These are phyloP conservation scores for Passalora sequoiae DNA, from an alignment of 2,329 filamentous ascomycete species.

Conservation along the genomic window DNA sequence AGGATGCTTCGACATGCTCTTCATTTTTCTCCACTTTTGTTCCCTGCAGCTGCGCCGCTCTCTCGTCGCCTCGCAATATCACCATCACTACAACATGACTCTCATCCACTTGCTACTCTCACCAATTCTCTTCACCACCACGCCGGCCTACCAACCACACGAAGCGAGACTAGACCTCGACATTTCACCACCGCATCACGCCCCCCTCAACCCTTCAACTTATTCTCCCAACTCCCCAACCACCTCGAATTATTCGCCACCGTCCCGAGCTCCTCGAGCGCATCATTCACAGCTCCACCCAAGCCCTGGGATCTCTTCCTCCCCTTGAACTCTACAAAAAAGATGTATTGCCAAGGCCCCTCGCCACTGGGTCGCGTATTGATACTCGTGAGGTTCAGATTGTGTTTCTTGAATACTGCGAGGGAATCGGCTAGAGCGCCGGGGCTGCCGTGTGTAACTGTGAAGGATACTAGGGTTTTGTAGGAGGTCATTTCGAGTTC, in stretches of 20 bases:
- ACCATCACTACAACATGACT: too few relatives aligned
- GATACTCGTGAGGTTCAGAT: constrained; percentile 83
- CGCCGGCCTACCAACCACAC: too few relatives aligned
- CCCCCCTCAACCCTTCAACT: too few relatives aligned
- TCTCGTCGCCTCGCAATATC: too few relatives aligned
- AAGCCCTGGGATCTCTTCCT: constrained; percentile 48
- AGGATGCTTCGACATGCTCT: too few relatives aligned
- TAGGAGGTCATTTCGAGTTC: constrained; percentile 18
- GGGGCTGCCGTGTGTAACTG: constrained; percentile 60
- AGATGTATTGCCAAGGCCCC: constrained; percentile 82
- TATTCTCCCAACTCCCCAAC: constrained; percentile 34
- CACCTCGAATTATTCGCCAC: constrained; percentile 62
- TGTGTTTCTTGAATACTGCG: constrained; percentile 66
- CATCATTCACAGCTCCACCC: constrained; percentile 55
- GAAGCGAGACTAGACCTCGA: too few relatives aligned
- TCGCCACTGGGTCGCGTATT: constrained; percentile 75
- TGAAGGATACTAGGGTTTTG: constrained; percentile 80
- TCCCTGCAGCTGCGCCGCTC: too few relatives aligned
- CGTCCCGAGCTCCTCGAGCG: constrained; percentile 53
- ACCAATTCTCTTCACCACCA: too few relatives aligned
- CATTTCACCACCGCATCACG: too few relatives aligned
- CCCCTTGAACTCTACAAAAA: constrained; percentile 85
- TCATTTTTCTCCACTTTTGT: too few relatives aligned
- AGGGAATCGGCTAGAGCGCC: constrained; percentile 81
- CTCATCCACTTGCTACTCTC: too few relatives aligned